These are phyloP conservation scores for Naganishia vaughanmartiniae DNA, from an alignment of 768 basidiomycete genomes.

Conservation along the genomic window DNA sequence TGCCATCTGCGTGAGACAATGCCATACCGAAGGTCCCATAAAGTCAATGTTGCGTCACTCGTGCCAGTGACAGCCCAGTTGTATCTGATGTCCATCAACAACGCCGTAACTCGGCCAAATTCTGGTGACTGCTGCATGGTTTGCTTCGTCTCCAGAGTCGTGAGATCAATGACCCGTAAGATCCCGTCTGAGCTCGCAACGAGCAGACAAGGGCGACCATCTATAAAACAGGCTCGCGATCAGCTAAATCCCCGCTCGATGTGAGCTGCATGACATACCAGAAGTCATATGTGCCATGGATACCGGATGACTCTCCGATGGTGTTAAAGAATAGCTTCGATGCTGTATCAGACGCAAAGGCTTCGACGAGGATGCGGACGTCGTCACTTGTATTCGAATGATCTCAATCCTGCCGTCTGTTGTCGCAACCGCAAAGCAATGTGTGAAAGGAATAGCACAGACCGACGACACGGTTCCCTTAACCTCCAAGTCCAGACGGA, in stretches of 20 bases:
- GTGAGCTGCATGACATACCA: not conserved
- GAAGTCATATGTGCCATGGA: constrained; percentile 1
- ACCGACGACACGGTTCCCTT: constrained; percentile 42
- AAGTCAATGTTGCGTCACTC: constrained; percentile 72
- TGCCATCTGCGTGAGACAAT: constrained; percentile 82
- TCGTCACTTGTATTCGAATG: constrained; percentile 35
- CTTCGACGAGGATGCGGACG: not conserved
- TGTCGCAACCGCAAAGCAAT: constrained; percentile 32
- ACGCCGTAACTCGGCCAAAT: constrained; percentile 76
- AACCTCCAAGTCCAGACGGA: constrained; percentile 63
- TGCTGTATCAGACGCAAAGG: not conserved
- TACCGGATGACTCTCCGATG: not conserved
- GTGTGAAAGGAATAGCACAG: constrained; percentile 27
- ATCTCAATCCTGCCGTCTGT: constrained; percentile 34
- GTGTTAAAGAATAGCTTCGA: not conserved
- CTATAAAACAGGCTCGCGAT: not conserved
- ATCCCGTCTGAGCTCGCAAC: constrained; percentile 78
- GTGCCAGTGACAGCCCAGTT: constrained; percentile 90
- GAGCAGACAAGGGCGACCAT: constrained; percentile 70
- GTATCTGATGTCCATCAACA: constrained; percentile 78
- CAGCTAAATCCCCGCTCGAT: not conserved
- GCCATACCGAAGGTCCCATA: constrained; percentile 96
- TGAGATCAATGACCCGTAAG: constrained; percentile 74
- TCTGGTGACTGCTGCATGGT: constrained; percentile 80
- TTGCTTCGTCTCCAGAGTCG: constrained; percentile 74